Base-by-base conservation (phyloP, 140 eudicot species). In the Erigeron philadelphicus region DNA sequence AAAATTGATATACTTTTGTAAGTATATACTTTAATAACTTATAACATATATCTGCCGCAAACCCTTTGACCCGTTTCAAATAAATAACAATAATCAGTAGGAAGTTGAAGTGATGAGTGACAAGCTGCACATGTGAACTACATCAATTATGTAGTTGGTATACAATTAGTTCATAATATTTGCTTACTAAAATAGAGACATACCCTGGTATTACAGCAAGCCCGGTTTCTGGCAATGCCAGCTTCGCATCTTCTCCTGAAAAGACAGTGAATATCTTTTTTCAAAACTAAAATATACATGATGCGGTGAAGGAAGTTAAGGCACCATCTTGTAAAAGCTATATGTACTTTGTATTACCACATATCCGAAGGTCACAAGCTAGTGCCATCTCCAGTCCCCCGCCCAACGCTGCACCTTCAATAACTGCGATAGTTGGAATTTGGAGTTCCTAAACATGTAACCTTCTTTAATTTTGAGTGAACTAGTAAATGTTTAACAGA, bases 191-290 rank as follows among this genome's bases (percentile, higher is more conserved):
- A 18, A 9, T 15, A 64, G 40, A 54, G 49, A 64, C 88, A 62
- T 87, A 93, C 99, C 89, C 99, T 43, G 99, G 99, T 65, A 93
- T 93, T 66, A 93, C 82, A 35, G 99, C 99, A 68, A 93, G 99
- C 67, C 97, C 97, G 46, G 99, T 93, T 83, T 93, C 99, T 55
- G 99, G 99, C 81, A 93, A 83, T 45, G 86, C 94, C 66, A 93
- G 48, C 41, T 81, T 77, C 23, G 99, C 97, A 83, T 83, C 90
- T 89, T 93, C 99, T 56, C 96, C 99, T 93, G 82, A 75, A 59
- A n/a, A 57, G 41, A 43, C 23, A 23, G 7, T 54, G 69, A 55
- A 71, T 31, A 21, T 40, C 40, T 43, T 31, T 48, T n/a, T 44
- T 48, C 67, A 68, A 71, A 55, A 70, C 9, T 19, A 49, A 65